Evolutionary conservation across 768 basidiomycete species (phyloP).

Genomic region (Ramaria rubella): DNA sequence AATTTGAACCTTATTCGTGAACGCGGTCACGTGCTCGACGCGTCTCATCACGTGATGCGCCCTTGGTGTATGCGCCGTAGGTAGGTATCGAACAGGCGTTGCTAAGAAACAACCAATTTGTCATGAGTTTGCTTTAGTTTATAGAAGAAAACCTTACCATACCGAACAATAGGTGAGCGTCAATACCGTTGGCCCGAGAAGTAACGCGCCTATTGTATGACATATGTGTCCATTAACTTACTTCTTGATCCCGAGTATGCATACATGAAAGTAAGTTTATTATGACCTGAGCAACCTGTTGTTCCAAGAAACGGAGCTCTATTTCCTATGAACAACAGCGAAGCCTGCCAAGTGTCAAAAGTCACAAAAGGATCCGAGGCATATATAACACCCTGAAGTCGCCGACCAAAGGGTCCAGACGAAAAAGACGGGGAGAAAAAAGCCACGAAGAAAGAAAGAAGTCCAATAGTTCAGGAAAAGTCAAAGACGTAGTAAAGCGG

Average conservation of each 20-base stretch:
- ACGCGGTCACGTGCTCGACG: neutral
- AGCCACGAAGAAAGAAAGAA: no score
- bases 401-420: neutral
- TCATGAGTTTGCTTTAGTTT: no score
- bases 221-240: no score
- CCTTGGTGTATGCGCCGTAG: no score
- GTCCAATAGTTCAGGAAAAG: neutral
- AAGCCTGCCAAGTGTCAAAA: neutral
- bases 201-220: no score
- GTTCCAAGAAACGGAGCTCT: neutral
- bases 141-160: no score
- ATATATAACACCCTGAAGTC: neutral
- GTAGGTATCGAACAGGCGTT: no score
- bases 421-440: neutral
- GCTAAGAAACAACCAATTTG: no score
- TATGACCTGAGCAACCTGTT: neutral
- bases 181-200: no score
- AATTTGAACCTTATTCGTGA: neutral
- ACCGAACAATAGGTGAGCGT: no score
- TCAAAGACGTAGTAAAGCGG: neutral
- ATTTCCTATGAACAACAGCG: neutral
- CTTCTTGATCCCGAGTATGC: no score
- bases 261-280: no score
- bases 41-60: neutral
- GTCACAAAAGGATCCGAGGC: neutral